These are phyloP conservation scores for Albophoma yamanashiensis DNA, from an alignment of 2,329 filamentous ascomycete genomes.

Conservation along the genomic window DNA sequence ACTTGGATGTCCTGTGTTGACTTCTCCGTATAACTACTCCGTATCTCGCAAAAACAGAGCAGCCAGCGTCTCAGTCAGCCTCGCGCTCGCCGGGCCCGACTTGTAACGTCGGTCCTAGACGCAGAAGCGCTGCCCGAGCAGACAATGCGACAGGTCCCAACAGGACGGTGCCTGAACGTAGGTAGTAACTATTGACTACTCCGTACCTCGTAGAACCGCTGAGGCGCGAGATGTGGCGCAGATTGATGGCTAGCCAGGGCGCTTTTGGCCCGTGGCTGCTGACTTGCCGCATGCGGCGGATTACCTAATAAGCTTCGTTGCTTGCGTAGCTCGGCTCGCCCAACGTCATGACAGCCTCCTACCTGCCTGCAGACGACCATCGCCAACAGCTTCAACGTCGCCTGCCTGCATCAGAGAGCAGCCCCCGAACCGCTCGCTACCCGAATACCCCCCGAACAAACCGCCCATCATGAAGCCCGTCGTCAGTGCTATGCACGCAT, in stretches of 20 bases:
- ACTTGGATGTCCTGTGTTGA: too few species aligned
- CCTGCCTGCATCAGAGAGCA: background rate
- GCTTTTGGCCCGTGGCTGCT: background rate
- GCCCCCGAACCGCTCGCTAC: background rate
- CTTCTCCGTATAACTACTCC: too few species aligned
- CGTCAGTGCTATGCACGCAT: conserved; percentile 84
- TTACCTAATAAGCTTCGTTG: background rate
- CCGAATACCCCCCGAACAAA: background rate
- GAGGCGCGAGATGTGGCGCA: background rate
- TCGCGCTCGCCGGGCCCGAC: background rate
- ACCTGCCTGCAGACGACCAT: background rate
- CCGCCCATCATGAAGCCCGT: conserved; percentile 76
- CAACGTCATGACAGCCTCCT: background rate
- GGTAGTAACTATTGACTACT: too few species aligned
- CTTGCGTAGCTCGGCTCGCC: background rate
- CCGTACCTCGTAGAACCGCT: too few species aligned
- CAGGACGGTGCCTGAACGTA: too few species aligned
- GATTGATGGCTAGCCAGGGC: background rate
- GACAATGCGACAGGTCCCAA: background rate
- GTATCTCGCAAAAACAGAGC: too few species aligned
- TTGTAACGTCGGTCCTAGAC: background rate
- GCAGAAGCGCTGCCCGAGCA: background rate
- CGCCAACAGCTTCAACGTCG: background rate
- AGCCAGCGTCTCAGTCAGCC: background rate
- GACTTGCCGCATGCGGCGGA: background rate